Evolutionary conservation across 1,139 yeast species (phyloP).

Genomic region (Fermentozyma sake): DNA sequence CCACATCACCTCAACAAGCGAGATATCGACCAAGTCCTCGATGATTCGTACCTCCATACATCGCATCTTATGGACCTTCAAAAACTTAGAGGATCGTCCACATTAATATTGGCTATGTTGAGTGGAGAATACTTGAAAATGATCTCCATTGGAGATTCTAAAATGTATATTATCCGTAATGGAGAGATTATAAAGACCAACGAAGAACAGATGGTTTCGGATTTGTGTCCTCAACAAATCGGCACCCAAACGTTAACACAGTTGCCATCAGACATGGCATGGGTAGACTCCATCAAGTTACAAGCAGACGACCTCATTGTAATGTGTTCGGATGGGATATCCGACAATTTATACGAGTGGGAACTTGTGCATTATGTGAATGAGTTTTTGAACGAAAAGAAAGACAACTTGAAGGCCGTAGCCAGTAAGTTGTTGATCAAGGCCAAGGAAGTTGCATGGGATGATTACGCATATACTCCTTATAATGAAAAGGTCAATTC

Average conservation of each 20-base stretch:
- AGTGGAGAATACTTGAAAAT: constrained; percentile 45
- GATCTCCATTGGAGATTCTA: constrained; percentile 55
- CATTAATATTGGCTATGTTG: constrained; percentile 48
- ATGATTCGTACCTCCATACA: constrained; percentile 49
- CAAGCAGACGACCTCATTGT: constrained; percentile 41
- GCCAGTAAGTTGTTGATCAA: constrained; percentile 37
- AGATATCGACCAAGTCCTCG: constrained; percentile 45
- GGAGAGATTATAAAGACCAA: constrained; percentile 43
- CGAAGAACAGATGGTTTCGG: constrained; percentile 45
- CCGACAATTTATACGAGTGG: constrained; percentile 49
- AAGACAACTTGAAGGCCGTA: constrained; percentile 30
- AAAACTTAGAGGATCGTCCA: constrained; percentile 48
- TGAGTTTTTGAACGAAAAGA: constrained; percentile 23
- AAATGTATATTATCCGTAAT: constrained; percentile 45
- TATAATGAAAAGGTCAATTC: constrained; percentile 49
- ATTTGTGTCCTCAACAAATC: constrained; percentile 52
- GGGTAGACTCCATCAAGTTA: constrained; percentile 41
- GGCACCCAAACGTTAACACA: constrained; percentile 47
- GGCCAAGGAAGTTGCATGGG: constrained; percentile 51
- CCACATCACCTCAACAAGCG: constrained; percentile 42
- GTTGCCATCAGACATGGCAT: constrained; percentile 48
- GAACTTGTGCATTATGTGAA: constrained; percentile 40
- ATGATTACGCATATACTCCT: constrained; percentile 52
- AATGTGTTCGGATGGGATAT: constrained; percentile 52
- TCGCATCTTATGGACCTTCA: constrained; percentile 52